Percentiles rank a stretch among this genome's conserved stretches.
phyloP scores from a whole-genome alignment of 2,329 filamentous ascomycete species.

The Fusarium armeniacum region DNA sequence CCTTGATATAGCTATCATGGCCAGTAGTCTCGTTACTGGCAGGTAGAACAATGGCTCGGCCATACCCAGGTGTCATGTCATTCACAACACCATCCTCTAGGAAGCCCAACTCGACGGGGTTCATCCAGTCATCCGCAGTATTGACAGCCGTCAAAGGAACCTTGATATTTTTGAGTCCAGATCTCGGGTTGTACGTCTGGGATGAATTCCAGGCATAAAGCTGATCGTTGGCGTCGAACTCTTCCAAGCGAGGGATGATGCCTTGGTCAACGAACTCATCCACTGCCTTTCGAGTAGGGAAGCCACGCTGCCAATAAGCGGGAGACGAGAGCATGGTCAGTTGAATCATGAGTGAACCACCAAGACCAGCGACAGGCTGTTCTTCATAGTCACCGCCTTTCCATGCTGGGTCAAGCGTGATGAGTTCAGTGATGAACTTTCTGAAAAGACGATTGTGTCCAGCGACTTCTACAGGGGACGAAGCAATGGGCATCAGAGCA shows the following conservation, averaged over 20 bases:
- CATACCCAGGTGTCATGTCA: constrained; percentile 21
- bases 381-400: constrained; percentile 12
- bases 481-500: constrained; percentile 31
- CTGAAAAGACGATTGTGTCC: constrained; percentile 29
- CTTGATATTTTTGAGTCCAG: constrained; percentile 4
- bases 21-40: constrained; percentile 23
- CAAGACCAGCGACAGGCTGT: constrained; percentile 13
- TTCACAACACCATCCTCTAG: constrained; percentile 7
- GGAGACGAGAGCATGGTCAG: constrained; percentile 29
- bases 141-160: constrained; percentile 33
- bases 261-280: constrained; percentile 15
- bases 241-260: constrained; percentile 4
- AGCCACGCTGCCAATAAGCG: constrained; percentile 17
- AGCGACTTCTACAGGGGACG: constrained; percentile 15
- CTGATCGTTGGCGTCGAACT: constrained; percentile 28
- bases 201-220: constrained; percentile 36
- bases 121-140: constrained; percentile 35
- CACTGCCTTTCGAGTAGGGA: constrained; percentile 17
- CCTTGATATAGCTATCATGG: constrained; percentile 33
- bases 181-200: constrained; percentile 10
- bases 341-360: constrained; percentile 19
- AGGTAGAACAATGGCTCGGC: not conserved
- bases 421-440: constrained; percentile 32
- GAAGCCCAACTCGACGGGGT: constrained; percentile 19
- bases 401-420: constrained; percentile 26